Evolutionary conservation across 176 grass and related monocot species (phyloP).

Genomic region (Rhynchospora tenuis): DNA sequence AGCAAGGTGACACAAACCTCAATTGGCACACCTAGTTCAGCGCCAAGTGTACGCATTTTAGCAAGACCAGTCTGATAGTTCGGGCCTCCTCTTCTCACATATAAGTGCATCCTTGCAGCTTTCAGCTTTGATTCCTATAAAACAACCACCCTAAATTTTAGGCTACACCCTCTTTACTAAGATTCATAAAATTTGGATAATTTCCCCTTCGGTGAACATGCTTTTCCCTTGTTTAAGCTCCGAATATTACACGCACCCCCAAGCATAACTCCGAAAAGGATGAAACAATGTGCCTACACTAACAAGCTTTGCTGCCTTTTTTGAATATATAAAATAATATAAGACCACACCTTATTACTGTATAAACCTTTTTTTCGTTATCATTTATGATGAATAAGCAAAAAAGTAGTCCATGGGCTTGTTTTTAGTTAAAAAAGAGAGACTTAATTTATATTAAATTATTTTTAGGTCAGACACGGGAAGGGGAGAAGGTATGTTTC

Average conservation of each 20-base stretch:
- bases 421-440: not conserved
- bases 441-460: not conserved
- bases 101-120: slow-evolving; percentile 84
- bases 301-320: too few relatives aligned
- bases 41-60: slow-evolving; percentile 78
- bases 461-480: not conserved
- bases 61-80: slow-evolving; percentile 93
- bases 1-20: slow-evolving; percentile 48
- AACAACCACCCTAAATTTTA: not conserved
- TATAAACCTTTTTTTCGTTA: too few relatives aligned
- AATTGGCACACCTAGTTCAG: slow-evolving; percentile 75
- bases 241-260: not conserved
- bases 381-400: not conserved
- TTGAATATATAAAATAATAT: too few relatives aligned
- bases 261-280: not conserved
- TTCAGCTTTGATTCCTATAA: slow-evolving; percentile 86
- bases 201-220: not conserved
- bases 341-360: too few relatives aligned
- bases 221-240: not conserved
- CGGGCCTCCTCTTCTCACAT: slow-evolving; percentile 86
- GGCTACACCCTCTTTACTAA: not conserved
- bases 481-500: not conserved
- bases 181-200: not conserved
- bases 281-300: not conserved
- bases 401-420: not conserved